Evolutionary conservation across 495 filamentous ascomycete genomes (phyloP).

Genomic region (Sordaria brevicollis): DNA sequence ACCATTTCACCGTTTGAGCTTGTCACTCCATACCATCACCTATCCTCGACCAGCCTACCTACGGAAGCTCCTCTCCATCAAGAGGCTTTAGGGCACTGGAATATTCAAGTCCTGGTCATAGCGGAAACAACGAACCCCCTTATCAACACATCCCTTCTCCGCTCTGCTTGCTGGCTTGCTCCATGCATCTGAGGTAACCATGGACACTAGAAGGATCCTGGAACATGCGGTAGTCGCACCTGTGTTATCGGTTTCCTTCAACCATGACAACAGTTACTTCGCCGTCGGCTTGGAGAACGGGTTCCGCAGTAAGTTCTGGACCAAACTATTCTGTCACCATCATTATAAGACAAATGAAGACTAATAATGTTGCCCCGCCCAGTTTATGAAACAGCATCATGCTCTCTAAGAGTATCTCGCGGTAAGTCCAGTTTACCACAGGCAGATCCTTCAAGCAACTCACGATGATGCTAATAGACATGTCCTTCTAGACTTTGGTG

Average conservation of each 20-base stretch:
- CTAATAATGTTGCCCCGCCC: conserved; percentile 6
- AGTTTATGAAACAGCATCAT: conserved; percentile 75
- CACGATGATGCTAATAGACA: background rate
- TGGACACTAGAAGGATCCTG: conserved; percentile 87
- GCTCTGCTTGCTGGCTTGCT: background rate
- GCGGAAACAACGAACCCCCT: background rate
- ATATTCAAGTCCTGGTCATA: background rate
- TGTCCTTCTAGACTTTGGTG: conserved; percentile 58
- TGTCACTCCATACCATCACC: background rate
- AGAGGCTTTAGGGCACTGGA: background rate
- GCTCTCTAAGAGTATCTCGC: conserved; percentile 55
- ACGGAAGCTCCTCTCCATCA: background rate
- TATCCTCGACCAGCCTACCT: background rate
- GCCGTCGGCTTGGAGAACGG: conserved; percentile 80
- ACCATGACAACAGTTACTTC: conserved; percentile 78
- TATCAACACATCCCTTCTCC: background rate
- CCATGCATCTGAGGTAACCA: conserved; percentile 20
- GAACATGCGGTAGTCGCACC: conserved; percentile 46
- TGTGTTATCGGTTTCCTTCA: conserved; percentile 79
- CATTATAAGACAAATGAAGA: background rate
- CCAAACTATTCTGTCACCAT: background rate
- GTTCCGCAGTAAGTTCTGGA: conserved; percentile 63
- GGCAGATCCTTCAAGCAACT: too few species aligned
- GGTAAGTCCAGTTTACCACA: conserved; percentile 12
- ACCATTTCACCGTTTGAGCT: background rate